phyloP scores from a whole-genome alignment of 2,329 filamentous ascomycete species.

The Fusarium pilosicola region DNA sequence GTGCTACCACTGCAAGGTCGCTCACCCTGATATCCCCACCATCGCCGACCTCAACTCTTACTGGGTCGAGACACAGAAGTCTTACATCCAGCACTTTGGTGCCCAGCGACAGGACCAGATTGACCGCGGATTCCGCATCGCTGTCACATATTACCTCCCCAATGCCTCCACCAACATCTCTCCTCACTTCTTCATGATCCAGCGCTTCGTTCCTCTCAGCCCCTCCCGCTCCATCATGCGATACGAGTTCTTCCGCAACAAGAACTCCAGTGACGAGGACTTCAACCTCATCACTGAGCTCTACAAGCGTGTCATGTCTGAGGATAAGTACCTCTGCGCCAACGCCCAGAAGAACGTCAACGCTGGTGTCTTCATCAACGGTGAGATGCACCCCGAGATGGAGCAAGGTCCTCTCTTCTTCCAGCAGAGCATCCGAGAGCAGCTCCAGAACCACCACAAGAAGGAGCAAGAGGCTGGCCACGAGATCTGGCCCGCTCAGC shows the following conservation, averaged over 20 bases:
- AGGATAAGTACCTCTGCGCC: constrained; percentile 71
- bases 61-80: constrained; percentile 58
- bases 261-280: constrained; percentile 66
- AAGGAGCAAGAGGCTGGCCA: constrained; percentile 55
- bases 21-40: constrained; percentile 66
- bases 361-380: constrained; percentile 69
- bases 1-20: constrained; percentile 70
- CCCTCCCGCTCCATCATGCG: constrained; percentile 64
- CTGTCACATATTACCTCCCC: constrained; percentile 61
- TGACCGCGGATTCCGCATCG: constrained; percentile 56
- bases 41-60: constrained; percentile 68
- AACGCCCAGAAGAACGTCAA: constrained; percentile 70
- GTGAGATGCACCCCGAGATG: constrained; percentile 68
- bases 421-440: constrained; percentile 61
- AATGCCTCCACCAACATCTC: constrained; percentile 62
- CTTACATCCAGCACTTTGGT: constrained; percentile 62
- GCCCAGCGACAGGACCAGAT: constrained; percentile 59
- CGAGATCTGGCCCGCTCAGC: constrained; percentile 64
- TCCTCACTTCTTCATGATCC: constrained; percentile 72
- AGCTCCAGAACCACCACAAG: constrained; percentile 58
- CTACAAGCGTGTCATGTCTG: constrained; percentile 71
- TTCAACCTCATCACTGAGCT: constrained; percentile 67
- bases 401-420: constrained; percentile 69
- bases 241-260: constrained; percentile 72
- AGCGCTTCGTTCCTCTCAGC: constrained; percentile 67